Percentiles rank a stretch among this genome's conserved stretches.
These are phyloP conservation scores for Cyberlindnera galapagoensis DNA, from an alignment of 805 yeast species.

Conservation along the genomic window DNA sequence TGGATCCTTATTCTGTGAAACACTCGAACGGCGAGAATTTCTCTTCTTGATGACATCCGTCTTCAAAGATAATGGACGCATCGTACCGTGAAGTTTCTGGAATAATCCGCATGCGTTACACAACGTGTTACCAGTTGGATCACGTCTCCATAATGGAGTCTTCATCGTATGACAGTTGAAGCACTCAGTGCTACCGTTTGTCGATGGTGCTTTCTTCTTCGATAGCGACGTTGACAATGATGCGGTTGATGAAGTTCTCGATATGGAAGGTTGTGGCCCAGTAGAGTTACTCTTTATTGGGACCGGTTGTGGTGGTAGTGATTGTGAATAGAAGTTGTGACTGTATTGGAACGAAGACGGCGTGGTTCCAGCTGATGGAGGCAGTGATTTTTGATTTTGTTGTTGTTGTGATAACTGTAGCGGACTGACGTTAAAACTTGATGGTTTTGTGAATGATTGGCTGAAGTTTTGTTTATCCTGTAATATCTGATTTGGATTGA, in stretches of 20 bases:
- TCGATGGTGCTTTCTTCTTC: slow-evolving; percentile 21
- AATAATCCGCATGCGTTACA: slow-evolving; percentile 96
- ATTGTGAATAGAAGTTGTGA: slow-evolving; percentile 9
- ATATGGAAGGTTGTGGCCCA: slow-evolving; percentile 2
- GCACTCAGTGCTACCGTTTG: slow-evolving; percentile 38
- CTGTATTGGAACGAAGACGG: no score
- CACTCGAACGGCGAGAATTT: slow-evolving; percentile 25
- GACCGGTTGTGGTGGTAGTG: slow-evolving; percentile 8
- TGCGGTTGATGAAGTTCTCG: slow-evolving; percentile 11
- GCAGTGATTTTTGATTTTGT: no score
- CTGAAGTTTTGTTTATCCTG: slow-evolving; percentile 11
- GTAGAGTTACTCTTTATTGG: no score
- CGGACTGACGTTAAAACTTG: no score
- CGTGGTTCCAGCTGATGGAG: no score
- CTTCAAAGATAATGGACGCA: slow-evolving; percentile 80
- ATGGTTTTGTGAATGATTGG: no score
- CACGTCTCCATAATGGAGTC: slow-evolving; percentile 92
- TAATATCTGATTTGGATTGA: slow-evolving; percentile 12
- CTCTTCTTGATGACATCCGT: slow-evolving; percentile 90
- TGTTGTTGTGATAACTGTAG: no score
- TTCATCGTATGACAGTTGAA: slow-evolving; percentile 85
- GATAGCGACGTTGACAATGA: slow-evolving; percentile 17
- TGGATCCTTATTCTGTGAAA: slow-evolving; percentile 10
- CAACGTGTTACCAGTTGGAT: slow-evolving; percentile 81
- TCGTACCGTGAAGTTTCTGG: slow-evolving; percentile 85